Evolutionary conservation across 129 eudicot species (phyloP).

Genomic region (Tagetes patula): DNA sequence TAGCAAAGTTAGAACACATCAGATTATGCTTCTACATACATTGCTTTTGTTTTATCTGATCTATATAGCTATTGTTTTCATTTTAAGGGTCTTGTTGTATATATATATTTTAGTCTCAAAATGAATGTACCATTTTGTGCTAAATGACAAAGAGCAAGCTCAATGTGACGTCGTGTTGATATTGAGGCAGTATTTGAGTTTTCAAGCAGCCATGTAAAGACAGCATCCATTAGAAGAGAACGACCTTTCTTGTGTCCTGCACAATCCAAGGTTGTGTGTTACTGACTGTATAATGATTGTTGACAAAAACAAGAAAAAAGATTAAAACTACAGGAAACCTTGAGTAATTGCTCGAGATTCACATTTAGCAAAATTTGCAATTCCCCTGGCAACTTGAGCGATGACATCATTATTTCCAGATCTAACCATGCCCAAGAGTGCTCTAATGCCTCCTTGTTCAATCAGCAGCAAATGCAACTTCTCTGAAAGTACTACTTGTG

Average conservation of each 20-base stretch:
- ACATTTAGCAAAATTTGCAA: constrained; percentile 91
- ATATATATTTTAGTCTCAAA: no score
- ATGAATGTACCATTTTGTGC: constrained; percentile 81
- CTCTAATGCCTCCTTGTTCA: constrained; percentile 84
- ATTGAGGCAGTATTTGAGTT: constrained; percentile 63
- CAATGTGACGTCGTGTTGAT: constrained; percentile 86
- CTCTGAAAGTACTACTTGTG: constrained; percentile 40
- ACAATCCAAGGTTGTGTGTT: constrained; percentile 18
- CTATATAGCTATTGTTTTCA: neutral
- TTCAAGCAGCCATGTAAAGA: constrained; percentile 73
- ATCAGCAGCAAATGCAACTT: constrained; percentile 60
- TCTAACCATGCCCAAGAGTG: constrained; percentile 79
- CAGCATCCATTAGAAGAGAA: constrained; percentile 73
- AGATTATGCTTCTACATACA: neutral
- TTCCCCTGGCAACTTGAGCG: constrained; percentile 92
- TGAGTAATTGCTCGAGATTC: constrained; percentile 89
- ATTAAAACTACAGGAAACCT: constrained; percentile 39
- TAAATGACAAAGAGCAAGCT: constrained; percentile 93
- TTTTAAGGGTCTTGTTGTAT: neutral
- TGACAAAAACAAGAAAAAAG: neutral
- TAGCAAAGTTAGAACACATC: constrained; percentile 15
- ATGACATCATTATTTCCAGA: constrained; percentile 67
- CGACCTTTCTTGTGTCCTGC: constrained; percentile 80
- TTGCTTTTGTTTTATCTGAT: neutral
- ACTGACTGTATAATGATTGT: neutral